Percentiles rank a stretch among this genome's conserved stretches.
These are phyloP conservation scores for Lecanoromycetidae sp. DNA, from an alignment of 2,329 filamentous ascomycete genomes.

Conservation along the genomic window DNA sequence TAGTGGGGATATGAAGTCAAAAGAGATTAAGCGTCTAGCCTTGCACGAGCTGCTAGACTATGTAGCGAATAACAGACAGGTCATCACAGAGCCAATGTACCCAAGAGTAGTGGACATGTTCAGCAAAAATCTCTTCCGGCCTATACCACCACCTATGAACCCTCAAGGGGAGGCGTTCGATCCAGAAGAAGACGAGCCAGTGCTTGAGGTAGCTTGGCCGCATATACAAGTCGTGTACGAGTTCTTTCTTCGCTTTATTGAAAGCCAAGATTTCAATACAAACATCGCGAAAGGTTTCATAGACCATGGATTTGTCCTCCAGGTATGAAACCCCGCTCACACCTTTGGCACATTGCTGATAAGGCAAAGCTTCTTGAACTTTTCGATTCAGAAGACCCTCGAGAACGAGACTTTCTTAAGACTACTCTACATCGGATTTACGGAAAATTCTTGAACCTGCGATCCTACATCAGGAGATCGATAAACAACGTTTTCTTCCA, in stretches of 20 bases:
- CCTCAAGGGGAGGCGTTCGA: slow-evolving; percentile 97
- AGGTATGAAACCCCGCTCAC: slow-evolving; percentile 33
- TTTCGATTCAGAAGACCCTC: slow-evolving; percentile 94
- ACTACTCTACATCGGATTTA: slow-evolving; percentile 97
- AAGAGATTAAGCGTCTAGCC: slow-evolving; percentile 95
- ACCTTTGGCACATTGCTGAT: slow-evolving; percentile 19
- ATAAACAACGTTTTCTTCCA: slow-evolving; percentile 99
- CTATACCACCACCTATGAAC: slow-evolving; percentile 92
- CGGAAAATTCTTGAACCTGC: slow-evolving; percentile 94
- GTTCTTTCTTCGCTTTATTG: slow-evolving; percentile 97
- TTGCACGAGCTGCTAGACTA: slow-evolving; percentile 95
- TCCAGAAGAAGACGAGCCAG: slow-evolving; percentile 94
- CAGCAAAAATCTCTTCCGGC: slow-evolving; percentile 93
- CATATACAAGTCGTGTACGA: slow-evolving; percentile 99
- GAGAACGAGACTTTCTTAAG: slow-evolving; percentile 94
- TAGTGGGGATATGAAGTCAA: slow-evolving; percentile 97
- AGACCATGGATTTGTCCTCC: slow-evolving; percentile 92
- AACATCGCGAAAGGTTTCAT: slow-evolving; percentile 99
- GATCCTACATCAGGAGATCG: slow-evolving; percentile 91
- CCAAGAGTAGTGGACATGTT: slow-evolving; percentile 98
- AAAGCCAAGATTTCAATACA: slow-evolving; percentile 99
- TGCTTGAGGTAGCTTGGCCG: slow-evolving; percentile 95
- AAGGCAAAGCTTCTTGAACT: slow-evolving; percentile 65
- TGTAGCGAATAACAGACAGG: slow-evolving; percentile 94
- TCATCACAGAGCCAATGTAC: slow-evolving; percentile 99